A percentile compares a stretch with the other conserved stretches of the same genome.
Conservation (phyloP, 2,329 filamentous ascomycete species). For the Periconia sp. region DNA sequence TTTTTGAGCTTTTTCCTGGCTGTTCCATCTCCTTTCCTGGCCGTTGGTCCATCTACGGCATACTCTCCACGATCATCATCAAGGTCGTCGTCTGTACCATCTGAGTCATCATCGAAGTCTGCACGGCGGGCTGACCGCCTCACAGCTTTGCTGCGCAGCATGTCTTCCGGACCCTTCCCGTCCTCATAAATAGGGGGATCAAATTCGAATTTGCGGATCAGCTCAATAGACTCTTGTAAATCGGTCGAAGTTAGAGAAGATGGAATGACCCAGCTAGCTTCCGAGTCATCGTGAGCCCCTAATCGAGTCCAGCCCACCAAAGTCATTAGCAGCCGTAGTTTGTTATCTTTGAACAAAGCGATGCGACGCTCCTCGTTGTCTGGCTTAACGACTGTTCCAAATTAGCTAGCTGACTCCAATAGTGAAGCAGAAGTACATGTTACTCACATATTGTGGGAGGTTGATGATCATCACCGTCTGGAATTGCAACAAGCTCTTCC, state of each 20-base stretch:
- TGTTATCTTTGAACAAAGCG: conserved; percentile 86
- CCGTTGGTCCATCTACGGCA: conserved; percentile 67
- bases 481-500: conserved; percentile 31
- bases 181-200: conserved; percentile 77
- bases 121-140: conserved; percentile 48
- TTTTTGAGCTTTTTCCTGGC: conserved; percentile 59
- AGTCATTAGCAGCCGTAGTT: conserved; percentile 81
- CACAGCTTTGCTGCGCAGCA: conserved; percentile 72
- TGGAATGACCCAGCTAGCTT: conserved; percentile 79
- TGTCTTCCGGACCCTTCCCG: conserved; percentile 71
- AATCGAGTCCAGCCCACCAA: conserved; percentile 70
- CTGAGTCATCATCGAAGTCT: conserved; percentile 70
- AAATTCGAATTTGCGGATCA: conserved; percentile 77
- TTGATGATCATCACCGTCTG: conserved; percentile 35
- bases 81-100: conserved; percentile 59
- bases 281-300: conserved; percentile 69
- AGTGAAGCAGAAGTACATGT: conserved; percentile 12
- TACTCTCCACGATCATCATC: conserved; percentile 64
- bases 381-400: conserved; percentile 46
- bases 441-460: conserved; percentile 50
- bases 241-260: conserved; percentile 63
- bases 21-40: conserved; percentile 53
- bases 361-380: conserved; percentile 67
- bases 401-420: conserved; percentile 20
- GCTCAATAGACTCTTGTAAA: conserved; percentile 68